phyloP scores from a whole-genome alignment of 305 asterid genomes.

The Fraxinus ornus region DNA sequence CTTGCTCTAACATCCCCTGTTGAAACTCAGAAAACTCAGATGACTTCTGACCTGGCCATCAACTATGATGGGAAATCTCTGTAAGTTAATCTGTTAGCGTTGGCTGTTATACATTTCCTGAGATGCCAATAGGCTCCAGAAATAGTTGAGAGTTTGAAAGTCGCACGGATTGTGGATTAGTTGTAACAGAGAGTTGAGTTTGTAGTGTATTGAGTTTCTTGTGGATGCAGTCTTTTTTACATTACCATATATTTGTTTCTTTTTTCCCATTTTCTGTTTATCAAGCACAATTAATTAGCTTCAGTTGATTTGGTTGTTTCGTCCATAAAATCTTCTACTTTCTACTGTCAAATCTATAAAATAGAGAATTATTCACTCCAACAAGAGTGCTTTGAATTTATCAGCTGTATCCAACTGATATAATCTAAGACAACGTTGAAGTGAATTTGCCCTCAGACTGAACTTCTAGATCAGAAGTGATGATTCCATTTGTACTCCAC shows the following conservation, averaged over 20 bases:
- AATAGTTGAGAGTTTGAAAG: constrained; percentile 36
- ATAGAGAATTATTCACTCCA: background rate
- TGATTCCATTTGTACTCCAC: background rate
- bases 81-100: constrained; percentile 33
- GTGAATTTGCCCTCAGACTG: background rate
- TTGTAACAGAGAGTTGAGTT: constrained; percentile 33
- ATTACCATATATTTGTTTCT: constrained; percentile 15
- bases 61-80: constrained; percentile 25
- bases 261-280: constrained; percentile 1
- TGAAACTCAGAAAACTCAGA: constrained; percentile 41
- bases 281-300: background rate
- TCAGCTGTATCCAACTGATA: background rate
- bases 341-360: background rate
- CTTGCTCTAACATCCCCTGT: constrained; percentile 70
- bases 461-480: background rate
- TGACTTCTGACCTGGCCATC: constrained; percentile 38
- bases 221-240: constrained; percentile 24
- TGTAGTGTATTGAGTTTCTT: constrained; percentile 26
- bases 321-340: background rate
- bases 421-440: background rate
- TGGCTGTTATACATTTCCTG: constrained; percentile 33
- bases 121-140: constrained; percentile 39
- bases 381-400: background rate
- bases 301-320: background rate
- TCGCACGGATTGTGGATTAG: constrained; percentile 27